Conservation (phyloP, 2,329 filamentous ascomycete genomes). For the Aplosporella prunicola region DNA sequence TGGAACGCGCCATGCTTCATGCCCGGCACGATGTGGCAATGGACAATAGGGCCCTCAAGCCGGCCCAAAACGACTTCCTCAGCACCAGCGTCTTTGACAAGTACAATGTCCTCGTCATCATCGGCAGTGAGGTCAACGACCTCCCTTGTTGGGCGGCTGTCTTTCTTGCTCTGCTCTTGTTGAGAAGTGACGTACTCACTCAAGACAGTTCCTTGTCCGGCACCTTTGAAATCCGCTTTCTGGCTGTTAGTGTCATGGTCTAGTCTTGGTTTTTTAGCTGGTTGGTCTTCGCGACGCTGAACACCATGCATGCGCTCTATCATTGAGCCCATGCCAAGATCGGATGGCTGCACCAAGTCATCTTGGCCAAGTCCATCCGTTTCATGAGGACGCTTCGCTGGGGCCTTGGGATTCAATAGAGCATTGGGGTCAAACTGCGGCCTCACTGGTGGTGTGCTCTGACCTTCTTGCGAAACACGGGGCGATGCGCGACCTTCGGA, state of each 20-base stretch:
- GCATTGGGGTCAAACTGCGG: conserved; percentile 20
- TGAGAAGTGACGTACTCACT: conserved; percentile 48
- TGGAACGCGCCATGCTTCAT: conserved; percentile 54
- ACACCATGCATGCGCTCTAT: conserved; percentile 71
- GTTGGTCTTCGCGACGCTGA: conserved; percentile 51
- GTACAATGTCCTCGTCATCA: conserved; percentile 49
- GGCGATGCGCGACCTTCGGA: neutral
- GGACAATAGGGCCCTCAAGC: conserved; percentile 57
- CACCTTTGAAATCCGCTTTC: conserved; percentile 24
- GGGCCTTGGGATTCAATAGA: conserved; percentile 26
- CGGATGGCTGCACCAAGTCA: conserved; percentile 15
- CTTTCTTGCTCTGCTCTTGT: conserved; percentile 43
- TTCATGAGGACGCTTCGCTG: conserved; percentile 24
- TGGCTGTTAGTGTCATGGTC: conserved; percentile 23
- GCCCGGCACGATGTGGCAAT: conserved; percentile 58
- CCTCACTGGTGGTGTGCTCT: too few relatives aligned
- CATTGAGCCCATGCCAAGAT: conserved; percentile 46
- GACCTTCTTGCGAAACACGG: too few relatives aligned
- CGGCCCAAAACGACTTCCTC: conserved; percentile 76
- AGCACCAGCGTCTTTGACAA: conserved; percentile 50
- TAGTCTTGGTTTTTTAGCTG: conserved; percentile 46
- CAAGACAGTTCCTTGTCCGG: conserved; percentile 47
- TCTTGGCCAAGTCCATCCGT: conserved; percentile 1
- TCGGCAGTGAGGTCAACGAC: conserved; percentile 38
- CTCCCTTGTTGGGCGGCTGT: conserved; percentile 19